Base-by-base conservation (phyloP, 2,329 filamentous ascomycete species). In the Massarina eburnea region DNA sequence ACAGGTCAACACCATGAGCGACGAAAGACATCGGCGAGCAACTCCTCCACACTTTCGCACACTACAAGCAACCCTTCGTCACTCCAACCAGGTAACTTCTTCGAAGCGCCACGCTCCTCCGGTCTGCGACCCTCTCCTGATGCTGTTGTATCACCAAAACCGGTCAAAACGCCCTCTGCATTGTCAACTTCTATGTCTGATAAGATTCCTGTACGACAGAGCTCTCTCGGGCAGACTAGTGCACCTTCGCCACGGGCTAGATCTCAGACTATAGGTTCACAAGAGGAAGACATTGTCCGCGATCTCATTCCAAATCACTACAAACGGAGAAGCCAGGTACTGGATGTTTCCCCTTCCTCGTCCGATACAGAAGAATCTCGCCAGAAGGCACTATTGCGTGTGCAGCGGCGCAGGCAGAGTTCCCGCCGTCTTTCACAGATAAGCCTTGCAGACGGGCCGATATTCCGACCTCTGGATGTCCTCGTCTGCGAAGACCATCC, bases 401-500 rank as follows among this genome's bases (percentile, higher is more conserved):
- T 99, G 3, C 94, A 99, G 66, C 81, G 92, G 27, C 86, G 92
- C 8, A 84, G 94, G n/a, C 92, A 97, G 68, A 96, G 91, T 68
- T 95, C 92, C n/a, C 81, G 94, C 17, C 84, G 94, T 39, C 81
- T 97, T 64, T 99, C 94, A 0, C 91, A 95, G 61, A 91, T 97
- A 61, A 91, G 86, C 40, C 78, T 95, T 29, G 81, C 87, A 32
- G 91, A 92, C 42, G 87, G 87, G 0, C 94, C 94, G 2, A 81
- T 85, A 27, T 99, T 96, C 72, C 82, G 94, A 22, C 91, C 94
- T 2, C 73, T 99, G 41, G 94, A 99, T 70, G 88, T 99, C 5
- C 78, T 99, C 41, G 95, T 99, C 41, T 97, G 94, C 66, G 94
- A 99, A 72, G 94, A 99, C 62, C 94, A 99, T 67, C 94, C 94